A percentile compares a stretch with the other conserved stretches of the same genome.
Evolutionary conservation across 1,139 yeast genomes (phyloP).

Genomic region (Pichia cactophila): DNA sequence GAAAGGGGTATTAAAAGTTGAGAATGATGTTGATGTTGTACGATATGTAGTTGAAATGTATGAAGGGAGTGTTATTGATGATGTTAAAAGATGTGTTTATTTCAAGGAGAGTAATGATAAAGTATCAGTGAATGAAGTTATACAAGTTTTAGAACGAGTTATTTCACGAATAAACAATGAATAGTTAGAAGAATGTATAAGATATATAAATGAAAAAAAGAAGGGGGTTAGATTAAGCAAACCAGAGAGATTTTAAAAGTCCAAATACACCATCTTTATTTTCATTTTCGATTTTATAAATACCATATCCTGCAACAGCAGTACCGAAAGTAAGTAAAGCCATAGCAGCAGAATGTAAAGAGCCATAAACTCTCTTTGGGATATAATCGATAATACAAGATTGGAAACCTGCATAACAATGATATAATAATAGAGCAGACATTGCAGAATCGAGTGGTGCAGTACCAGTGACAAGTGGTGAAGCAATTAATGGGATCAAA

Average conservation of each 20-base stretch:
- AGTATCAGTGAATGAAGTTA: neutral
- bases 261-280: slow-evolving; percentile 52
- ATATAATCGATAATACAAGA: slow-evolving; percentile 77
- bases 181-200: neutral
- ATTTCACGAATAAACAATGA: neutral
- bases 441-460: slow-evolving; percentile 52
- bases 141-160: neutral
- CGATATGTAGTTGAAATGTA: neutral
- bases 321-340: slow-evolving; percentile 60
- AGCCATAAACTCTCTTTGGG: slow-evolving; percentile 66
- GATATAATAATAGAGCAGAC: slow-evolving; percentile 51
- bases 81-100: neutral
- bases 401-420: slow-evolving; percentile 66
- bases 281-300: slow-evolving; percentile 57
- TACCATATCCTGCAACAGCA: slow-evolving; percentile 55
- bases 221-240: slow-evolving; percentile 19
- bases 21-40: neutral
- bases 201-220: too few species aligned
- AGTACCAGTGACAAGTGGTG: slow-evolving; percentile 55
- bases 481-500: slow-evolving; percentile 56
- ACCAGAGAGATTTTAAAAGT: slow-evolving; percentile 36
- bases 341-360: slow-evolving; percentile 54
- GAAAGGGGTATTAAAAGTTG: neutral
- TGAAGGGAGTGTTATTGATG: neutral
- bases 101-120: neutral